Conservation (phyloP, 1,139 yeast genomes). For the Hansenula lynferdii region DNA sequence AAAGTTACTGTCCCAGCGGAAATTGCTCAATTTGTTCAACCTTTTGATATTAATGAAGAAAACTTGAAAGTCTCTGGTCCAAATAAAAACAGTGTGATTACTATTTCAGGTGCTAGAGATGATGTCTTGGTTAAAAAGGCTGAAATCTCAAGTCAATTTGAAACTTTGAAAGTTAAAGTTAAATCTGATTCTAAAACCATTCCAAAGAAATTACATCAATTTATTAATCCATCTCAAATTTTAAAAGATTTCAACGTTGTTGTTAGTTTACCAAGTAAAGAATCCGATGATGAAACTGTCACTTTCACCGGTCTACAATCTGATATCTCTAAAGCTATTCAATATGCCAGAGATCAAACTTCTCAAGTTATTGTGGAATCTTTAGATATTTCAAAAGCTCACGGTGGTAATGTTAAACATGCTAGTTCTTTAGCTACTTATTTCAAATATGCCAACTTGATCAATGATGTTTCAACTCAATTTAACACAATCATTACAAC, state of each 20-base stretch:
- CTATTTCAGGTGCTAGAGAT: constrained; percentile 62
- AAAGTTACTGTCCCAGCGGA: constrained; percentile 42
- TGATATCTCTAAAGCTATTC: constrained; percentile 57
- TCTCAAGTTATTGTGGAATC: constrained; percentile 55
- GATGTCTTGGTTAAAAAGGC: constrained; percentile 45
- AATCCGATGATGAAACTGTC: constrained; percentile 38
- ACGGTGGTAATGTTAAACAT: constrained; percentile 71
- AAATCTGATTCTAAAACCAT: constrained; percentile 38
- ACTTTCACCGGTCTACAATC: constrained; percentile 60
- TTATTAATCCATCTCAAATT: constrained; percentile 38
- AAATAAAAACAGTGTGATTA: constrained; percentile 25
- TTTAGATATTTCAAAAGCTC: constrained; percentile 83
- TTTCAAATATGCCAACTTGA: constrained; percentile 46
- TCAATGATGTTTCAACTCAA: constrained; percentile 35
- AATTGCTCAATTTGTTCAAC: constrained; percentile 49
- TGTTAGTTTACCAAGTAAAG: constrained; percentile 50
- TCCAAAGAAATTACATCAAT: constrained; percentile 47
- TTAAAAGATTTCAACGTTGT: constrained; percentile 57
- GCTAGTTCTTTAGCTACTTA: constrained; percentile 70
- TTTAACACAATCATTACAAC: constrained; percentile 49
- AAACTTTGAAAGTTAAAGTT: constrained; percentile 38
- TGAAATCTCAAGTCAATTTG: constrained; percentile 43
- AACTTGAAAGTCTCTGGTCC: constrained; percentile 29
- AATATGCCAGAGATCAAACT: constrained; percentile 46
- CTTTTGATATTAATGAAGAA: constrained; percentile 20